A percentile compares a stretch with the other conserved stretches of the same genome.
Conservation (phyloP, 164 flowering plant species). For the Amborella trichopoda region DNA sequence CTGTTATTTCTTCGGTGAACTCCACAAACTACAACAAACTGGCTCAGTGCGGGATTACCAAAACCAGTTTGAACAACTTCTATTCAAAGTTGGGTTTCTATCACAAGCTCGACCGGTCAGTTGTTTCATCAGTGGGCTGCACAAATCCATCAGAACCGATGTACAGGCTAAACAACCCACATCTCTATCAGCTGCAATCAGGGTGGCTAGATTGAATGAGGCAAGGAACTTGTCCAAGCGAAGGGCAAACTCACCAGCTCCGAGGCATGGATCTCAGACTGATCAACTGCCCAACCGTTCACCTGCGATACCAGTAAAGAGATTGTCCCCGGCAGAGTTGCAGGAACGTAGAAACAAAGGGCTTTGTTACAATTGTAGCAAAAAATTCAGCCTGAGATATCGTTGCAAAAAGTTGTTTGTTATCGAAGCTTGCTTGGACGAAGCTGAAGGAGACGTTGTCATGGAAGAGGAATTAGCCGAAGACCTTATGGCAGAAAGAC, state of each 20-base stretch:
- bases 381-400: background rate
- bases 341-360: background rate
- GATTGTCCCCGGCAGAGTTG: background rate
- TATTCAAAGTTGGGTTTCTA: too few species aligned
- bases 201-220: background rate
- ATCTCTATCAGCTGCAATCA: too few species aligned
- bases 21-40: background rate
- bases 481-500: too few species aligned
- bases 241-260: background rate
- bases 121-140: background rate
- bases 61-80: constrained; percentile 1
- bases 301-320: too few species aligned
- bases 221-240: background rate
- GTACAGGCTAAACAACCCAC: too few species aligned
- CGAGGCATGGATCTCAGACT: too few species aligned
- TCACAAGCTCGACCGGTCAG: too few species aligned
- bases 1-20: background rate
- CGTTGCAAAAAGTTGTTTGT: background rate
- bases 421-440: too few species aligned
- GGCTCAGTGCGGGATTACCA: background rate
- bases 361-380: background rate
- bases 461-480: too few species aligned
- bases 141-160: background rate
- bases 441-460: too few species aligned
- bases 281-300: too few species aligned